These are phyloP conservation scores for Fomitiporia mediterranea DNA, from an alignment of 1,284 basidiomycete species.

Conservation along the genomic window DNA sequence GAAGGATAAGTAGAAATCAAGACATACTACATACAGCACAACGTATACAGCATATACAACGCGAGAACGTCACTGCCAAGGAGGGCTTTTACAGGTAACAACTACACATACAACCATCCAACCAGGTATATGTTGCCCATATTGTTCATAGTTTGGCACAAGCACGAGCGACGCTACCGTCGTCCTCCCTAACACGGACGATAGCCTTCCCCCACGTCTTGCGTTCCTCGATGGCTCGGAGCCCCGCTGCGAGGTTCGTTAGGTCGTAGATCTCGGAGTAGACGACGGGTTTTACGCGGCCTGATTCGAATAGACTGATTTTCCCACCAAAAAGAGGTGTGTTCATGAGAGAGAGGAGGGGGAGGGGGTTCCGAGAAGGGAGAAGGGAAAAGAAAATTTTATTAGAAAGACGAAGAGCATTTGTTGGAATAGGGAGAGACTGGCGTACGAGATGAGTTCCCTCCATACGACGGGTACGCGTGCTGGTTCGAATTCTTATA, in stretches of 20 bases:
- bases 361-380: too few species aligned
- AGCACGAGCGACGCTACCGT: slow-evolving; percentile 12
- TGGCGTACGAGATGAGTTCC: slow-evolving; percentile 61
- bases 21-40: too few species aligned
- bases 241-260: slow-evolving; percentile 56
- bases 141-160: slow-evolving; percentile 11
- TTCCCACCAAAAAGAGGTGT: too few species aligned
- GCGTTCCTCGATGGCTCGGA: slow-evolving; percentile 69
- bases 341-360: too few species aligned
- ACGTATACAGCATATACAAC: too few species aligned
- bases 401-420: background rate
- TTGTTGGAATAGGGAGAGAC: background rate
- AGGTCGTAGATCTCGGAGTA: slow-evolving; percentile 70
- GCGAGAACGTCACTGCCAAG: too few species aligned
- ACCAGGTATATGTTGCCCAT: too few species aligned
- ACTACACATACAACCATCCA: too few species aligned
- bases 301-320: slow-evolving; percentile 62
- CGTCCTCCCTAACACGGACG: slow-evolving; percentile 55
- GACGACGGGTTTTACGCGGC: slow-evolving; percentile 65
- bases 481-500: slow-evolving; percentile 60
- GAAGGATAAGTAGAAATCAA: too few species aligned
- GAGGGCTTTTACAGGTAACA: too few species aligned
- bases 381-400: too few species aligned
- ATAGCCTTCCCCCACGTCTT: slow-evolving; percentile 94
- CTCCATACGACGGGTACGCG: slow-evolving; percentile 71